Evolutionary conservation across 768 basidiomycete species (phyloP), one percentile per base, ranked within the genome.

Genomic region (Kockovaella imperatae): DNA sequence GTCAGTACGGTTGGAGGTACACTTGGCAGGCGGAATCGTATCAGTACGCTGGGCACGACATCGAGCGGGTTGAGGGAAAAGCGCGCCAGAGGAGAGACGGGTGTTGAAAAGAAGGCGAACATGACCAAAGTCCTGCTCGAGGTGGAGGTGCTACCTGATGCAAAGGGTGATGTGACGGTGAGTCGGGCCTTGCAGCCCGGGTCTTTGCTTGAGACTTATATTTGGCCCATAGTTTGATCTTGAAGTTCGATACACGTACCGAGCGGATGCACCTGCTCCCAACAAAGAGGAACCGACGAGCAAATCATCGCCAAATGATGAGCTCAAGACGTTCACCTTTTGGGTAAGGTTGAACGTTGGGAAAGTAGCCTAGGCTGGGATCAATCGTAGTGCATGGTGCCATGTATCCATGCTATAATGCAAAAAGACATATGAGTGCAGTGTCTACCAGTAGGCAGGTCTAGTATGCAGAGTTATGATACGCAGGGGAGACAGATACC

Each of bases 191-290:
- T 40, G n/a, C n/a, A n/a, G n/a, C n/a, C n/a, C n/a, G n/a, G n/a
- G 23, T 21, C 48, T 32, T 7, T 42, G n/a, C 4, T 29, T n/a
- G 7, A 18, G 28, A 29, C 24, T 28, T n/a, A n/a, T n/a, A n/a
- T n/a, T n/a, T n/a, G n/a, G 4, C 13, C 1, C 39, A 3, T 68
- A 96, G 91, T 90, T 90, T 69, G 90, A 90, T 60, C 83, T 97
- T 80, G 78, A 90, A 53, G 84, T 99, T 1, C 81, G 87, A 2
- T 96, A 88, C 70, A 93, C 89, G 0, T 99, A 97, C 68, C 80
- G 85, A 28, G 84, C 87, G 0, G 93, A 97, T 62, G 91, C 95
- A 29, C 35, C 53, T 0, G 48, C 20, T 10, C 30, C 10, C 2
- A 44, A 39, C 11, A 49, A 42, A 26, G 20, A 32, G 41, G 35